Base-by-base conservation (phyloP, 352 stramenopile genomes). In the Globisporangium viniferum region DNA sequence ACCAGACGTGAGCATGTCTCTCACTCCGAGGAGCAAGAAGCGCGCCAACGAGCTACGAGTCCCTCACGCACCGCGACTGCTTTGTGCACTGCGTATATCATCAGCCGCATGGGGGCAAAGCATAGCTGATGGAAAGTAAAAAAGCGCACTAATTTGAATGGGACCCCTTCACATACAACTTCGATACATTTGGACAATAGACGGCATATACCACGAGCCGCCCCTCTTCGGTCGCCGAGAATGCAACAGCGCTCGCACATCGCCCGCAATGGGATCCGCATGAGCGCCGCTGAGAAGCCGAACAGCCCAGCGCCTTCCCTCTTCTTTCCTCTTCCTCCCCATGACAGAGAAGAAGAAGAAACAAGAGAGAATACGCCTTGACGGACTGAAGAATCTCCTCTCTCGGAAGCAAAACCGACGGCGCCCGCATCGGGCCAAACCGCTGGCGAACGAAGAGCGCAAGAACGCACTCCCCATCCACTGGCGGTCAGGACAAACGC, bases 11-110 rank as follows among this genome's bases (percentile, higher is more conserved):
- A 49, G 61, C 77, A 74, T 31, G 7, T 36, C 35, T 54, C 35
- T 44, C 20, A 24, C 70, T 49, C 41, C 15, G 15, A 49, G 20
- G 41, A 49, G 41, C 44, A 18, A 51, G 0, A 65, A 54, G 59
- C 57, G 68, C 69, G 58, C 55, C 29, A 39, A 44, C 66, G 55
- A 62, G 41, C 51, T 66, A 55, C 39, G 54, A 62, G 55, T 77
- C 82, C 67, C 77, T 79, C 75, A 67, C 70, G 71, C 75, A 86
- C 63, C 69, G 73, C 68, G 54, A 58, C 80, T 69, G 71, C 66
- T 92, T 62, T 92, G 66, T 88, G 82, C 84, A 92, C 82, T 86
- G 82, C 84, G 82, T 92, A 92, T 92, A 92, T 88, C 82, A 89
- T 76, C 67, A 75, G 68, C 73, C 70, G 67, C 76, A 88, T 70